These are phyloP conservation scores for Petunia secreta DNA, from an alignment of 257 asterid species.

Conservation along the genomic window DNA sequence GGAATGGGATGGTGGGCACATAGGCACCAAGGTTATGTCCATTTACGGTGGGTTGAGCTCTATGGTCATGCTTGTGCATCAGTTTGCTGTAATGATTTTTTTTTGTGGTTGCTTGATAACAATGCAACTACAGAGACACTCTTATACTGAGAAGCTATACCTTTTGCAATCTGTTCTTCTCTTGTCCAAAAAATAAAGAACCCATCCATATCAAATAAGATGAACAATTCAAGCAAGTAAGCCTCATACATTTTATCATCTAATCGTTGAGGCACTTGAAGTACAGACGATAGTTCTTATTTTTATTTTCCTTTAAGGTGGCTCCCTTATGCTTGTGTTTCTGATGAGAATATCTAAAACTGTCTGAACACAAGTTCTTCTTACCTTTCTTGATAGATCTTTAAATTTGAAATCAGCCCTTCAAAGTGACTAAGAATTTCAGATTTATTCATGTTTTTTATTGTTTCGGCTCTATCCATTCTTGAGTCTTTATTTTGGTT, in stretches of 20 bases:
- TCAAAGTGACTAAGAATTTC: not conserved
- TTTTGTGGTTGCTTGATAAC: not conserved
- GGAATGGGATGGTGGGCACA: not conserved
- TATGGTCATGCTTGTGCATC: not conserved
- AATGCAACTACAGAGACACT: not conserved
- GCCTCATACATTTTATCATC: not conserved
- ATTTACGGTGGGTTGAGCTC: not conserved
- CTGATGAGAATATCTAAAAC: not conserved
- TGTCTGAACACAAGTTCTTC: no score
- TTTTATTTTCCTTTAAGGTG: no score
- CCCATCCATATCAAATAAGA: not conserved
- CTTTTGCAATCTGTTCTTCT: not conserved
- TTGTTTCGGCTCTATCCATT: not conserved
- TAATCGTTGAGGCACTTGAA: not conserved
- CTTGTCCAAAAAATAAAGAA: not conserved
- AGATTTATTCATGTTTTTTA: constrained; percentile 6
- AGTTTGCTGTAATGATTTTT: not conserved
- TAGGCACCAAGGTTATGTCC: not conserved
- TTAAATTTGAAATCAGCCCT: not conserved
- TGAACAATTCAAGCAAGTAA: not conserved
- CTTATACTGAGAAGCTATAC: not conserved
- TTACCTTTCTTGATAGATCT: not conserved
- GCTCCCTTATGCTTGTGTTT: not conserved
- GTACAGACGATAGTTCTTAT: not conserved
- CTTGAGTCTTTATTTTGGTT: not conserved